Evolutionary conservation across 2,329 filamentous ascomycete species (phyloP).

Genomic region (Phialocephala sp.): DNA sequence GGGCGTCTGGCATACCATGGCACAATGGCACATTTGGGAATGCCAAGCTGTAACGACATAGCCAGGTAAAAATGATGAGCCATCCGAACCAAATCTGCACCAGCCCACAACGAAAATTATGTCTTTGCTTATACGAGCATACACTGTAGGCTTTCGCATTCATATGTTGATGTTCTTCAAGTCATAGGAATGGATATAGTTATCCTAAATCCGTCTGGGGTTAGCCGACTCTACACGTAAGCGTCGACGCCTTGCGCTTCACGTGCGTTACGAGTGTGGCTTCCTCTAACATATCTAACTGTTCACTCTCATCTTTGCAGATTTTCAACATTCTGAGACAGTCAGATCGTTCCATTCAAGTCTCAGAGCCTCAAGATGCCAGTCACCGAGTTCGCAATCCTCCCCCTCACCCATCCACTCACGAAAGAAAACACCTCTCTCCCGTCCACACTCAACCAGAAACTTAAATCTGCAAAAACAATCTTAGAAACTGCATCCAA

Average conservation of each 20-base stretch:
- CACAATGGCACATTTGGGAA: conserved; percentile 24
- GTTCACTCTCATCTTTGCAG: background rate
- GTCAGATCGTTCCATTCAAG: background rate
- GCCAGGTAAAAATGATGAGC: conserved; percentile 33
- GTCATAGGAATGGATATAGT: background rate
- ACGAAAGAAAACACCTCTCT: conserved; percentile 29
- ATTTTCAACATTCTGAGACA: background rate
- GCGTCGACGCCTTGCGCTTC: conserved; percentile 10
- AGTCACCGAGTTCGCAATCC: conserved; percentile 53
- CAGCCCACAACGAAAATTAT: background rate
- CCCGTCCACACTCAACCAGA: conserved; percentile 37
- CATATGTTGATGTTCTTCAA: background rate
- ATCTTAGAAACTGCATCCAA: conserved; percentile 45
- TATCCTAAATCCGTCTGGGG: background rate
- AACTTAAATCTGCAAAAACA: conserved; percentile 45
- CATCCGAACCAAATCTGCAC: conserved; percentile 19
- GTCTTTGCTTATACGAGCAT: too few species aligned
- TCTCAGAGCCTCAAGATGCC: conserved; percentile 39
- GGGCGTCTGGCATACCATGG: conserved; percentile 34
- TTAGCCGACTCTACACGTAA: conserved; percentile 10
- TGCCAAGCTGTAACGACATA: conserved; percentile 34
- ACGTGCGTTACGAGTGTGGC: conserved; percentile 2
- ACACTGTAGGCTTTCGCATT: background rate
- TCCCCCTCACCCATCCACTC: conserved; percentile 43
- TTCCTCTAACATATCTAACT: background rate